Conservation (phyloP, 1,284 basidiomycete genomes). For the Malassezia nana region DNA sequence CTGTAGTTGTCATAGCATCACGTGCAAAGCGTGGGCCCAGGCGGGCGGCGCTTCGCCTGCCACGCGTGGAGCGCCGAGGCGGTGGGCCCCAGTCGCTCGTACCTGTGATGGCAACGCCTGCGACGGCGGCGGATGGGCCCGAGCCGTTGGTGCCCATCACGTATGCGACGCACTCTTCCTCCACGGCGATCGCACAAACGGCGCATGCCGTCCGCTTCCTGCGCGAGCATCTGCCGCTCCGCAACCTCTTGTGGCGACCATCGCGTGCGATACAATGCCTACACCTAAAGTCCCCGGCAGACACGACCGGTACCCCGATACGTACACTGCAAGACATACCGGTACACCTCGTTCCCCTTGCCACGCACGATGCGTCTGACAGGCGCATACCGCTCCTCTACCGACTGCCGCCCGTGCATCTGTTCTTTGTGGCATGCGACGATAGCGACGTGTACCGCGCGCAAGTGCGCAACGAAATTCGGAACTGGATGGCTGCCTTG, state of each 20-base stretch:
- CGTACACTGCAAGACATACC: slow-evolving; percentile 10
- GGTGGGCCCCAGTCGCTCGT: neutral
- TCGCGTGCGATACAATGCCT: neutral
- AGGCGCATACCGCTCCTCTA: neutral
- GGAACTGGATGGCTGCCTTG: slow-evolving; percentile 40
- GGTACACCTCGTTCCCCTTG: slow-evolving; percentile 9
- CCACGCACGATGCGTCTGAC: neutral
- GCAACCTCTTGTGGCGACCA: slow-evolving; percentile 44
- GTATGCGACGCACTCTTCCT: slow-evolving; percentile 32
- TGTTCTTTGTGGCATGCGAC: slow-evolving; percentile 41
- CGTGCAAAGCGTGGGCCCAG: neutral
- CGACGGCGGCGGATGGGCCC: neutral
- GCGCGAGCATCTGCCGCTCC: slow-evolving; percentile 36
- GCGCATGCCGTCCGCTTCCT: slow-evolving; percentile 29
- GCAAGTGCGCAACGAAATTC: slow-evolving; percentile 40
- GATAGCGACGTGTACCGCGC: slow-evolving; percentile 45
- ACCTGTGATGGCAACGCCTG: neutral
- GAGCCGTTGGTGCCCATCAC: slow-evolving; percentile 30
- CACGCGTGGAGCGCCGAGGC: neutral
- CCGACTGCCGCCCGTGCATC: slow-evolving; percentile 32
- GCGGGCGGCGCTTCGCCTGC: neutral
- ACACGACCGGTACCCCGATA: neutral
- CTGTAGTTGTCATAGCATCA: slow-evolving; percentile 26
- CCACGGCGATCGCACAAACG: slow-evolving; percentile 28
- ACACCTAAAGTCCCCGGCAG: neutral